phyloP scores from a whole-genome alignment of 1,284 basidiomycete species.

The Ganoderma sp. region DNA sequence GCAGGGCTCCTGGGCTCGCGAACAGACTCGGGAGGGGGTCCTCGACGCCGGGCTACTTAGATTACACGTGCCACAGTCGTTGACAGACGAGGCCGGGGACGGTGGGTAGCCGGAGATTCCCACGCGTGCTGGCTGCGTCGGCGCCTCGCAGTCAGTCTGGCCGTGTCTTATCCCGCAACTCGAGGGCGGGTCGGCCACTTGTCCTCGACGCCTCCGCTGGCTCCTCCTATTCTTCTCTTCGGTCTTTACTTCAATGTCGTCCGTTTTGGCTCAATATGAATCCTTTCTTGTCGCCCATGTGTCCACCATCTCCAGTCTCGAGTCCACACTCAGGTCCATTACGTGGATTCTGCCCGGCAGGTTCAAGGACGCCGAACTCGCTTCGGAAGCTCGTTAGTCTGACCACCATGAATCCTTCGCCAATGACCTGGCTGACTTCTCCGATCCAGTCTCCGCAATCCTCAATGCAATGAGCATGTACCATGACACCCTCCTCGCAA shows the following conservation, averaged over 20 bases:
- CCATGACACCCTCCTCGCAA: conserved; percentile 83
- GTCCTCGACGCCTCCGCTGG: conserved; percentile 22
- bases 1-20: background rate
- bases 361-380: conserved; percentile 96
- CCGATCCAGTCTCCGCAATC: conserved; percentile 64
- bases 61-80: conserved; percentile 13
- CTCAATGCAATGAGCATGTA: conserved; percentile 84
- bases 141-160: conserved; percentile 12
- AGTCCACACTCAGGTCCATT: conserved; percentile 86
- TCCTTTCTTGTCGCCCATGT: conserved; percentile 83
- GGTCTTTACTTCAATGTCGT: conserved; percentile 48
- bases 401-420: conserved; percentile 6
- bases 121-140: conserved; percentile 20
- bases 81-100: conserved; percentile 15
- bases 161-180: conserved; percentile 27
- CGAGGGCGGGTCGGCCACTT: conserved; percentile 34
- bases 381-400: conserved; percentile 86
- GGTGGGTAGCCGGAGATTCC: conserved; percentile 26
- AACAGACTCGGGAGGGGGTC: background rate
- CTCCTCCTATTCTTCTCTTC: conserved; percentile 28
- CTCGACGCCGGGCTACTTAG: background rate
- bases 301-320: conserved; percentile 84
- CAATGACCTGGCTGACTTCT: conserved; percentile 21
- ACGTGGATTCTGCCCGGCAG: conserved; percentile 95
- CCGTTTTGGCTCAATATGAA: conserved; percentile 71